Conservation (phyloP, 495 filamentous ascomycete species). For the Cairneyella variabilis region DNA sequence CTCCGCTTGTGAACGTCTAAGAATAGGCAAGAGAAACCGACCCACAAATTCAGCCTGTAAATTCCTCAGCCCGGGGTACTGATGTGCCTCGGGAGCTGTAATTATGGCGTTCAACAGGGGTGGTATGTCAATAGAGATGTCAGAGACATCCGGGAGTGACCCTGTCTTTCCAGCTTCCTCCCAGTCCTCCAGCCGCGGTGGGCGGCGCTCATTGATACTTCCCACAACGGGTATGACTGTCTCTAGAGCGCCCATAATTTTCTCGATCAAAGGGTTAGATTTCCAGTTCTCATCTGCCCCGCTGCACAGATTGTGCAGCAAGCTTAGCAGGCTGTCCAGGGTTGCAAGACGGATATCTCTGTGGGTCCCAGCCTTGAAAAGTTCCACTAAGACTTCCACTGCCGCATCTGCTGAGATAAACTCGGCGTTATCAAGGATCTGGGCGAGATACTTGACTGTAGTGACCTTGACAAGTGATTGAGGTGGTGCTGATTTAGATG, state of each 20-base stretch:
- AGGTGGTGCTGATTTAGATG: conserved; percentile 13
- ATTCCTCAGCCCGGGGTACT: conserved; percentile 8
- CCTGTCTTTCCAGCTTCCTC: conserved; percentile 16
- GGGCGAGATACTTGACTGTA: conserved; percentile 37
- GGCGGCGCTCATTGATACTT: conserved; percentile 30
- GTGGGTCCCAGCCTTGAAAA: conserved; percentile 31
- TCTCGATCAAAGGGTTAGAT: conserved; percentile 15
- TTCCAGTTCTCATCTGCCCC: conserved; percentile 5
- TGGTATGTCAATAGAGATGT: conserved; percentile 9
- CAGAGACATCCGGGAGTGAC: conserved; percentile 18
- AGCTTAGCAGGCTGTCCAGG: conserved; percentile 30
- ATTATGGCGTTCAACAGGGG: conserved; percentile 14
- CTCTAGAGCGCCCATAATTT: conserved; percentile 28
- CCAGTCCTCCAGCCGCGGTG: conserved; percentile 29
- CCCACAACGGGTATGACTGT: conserved; percentile 30
- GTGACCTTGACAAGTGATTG: conserved; percentile 33
- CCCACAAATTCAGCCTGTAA: conserved; percentile 9
- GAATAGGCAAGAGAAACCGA: conserved; percentile 17
- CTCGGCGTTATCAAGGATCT: conserved; percentile 30
- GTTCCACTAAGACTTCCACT: conserved; percentile 23
- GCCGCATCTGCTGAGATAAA: conserved; percentile 29
- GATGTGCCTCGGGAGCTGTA: background rate
- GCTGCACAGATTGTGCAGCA: conserved; percentile 19
- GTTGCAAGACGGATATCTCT: conserved; percentile 31
- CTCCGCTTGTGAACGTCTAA: conserved; percentile 22